These are phyloP conservation scores for Filobasidium uniguttulatum DNA, from an alignment of 1,284 basidiomycete species.

Conservation along the genomic window DNA sequence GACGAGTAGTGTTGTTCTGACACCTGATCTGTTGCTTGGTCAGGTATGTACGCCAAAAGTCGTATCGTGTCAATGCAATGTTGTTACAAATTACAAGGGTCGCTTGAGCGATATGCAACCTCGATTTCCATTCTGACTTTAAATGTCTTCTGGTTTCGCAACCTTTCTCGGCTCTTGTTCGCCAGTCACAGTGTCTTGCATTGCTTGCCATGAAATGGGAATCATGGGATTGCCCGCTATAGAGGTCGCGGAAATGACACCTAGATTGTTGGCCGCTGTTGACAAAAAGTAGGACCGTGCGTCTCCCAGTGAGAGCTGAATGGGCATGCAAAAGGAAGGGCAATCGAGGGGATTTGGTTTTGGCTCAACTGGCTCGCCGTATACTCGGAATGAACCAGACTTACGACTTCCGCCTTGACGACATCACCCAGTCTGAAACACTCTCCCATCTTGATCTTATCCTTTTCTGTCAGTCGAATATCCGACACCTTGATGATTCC, in stretches of 20 bases:
- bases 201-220: conserved; percentile 37
- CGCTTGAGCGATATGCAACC: too few relatives aligned
- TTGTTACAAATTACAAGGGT: too few relatives aligned
- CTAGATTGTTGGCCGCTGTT: conserved; percentile 84
- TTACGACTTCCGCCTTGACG: conserved; percentile 77
- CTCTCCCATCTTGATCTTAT: conserved; percentile 81
- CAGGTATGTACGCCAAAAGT: too few relatives aligned
- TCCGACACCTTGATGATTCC: conserved; percentile 87
- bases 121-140: too few relatives aligned
- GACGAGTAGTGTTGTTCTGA: too few relatives aligned
- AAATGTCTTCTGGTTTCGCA: conserved; percentile 33
- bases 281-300: conserved; percentile 86
- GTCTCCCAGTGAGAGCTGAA: conserved; percentile 80
- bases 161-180: conserved; percentile 35
- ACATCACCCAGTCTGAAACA: conserved; percentile 95
- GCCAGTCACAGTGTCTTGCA: conserved; percentile 36
- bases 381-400: conserved; percentile 34
- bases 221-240: conserved; percentile 35
- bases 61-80: too few relatives aligned
- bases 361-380: neutral
- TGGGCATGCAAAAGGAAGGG: neutral
- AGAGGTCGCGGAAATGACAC: conserved; percentile 40
- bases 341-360: neutral
- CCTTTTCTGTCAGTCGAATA: conserved; percentile 75
- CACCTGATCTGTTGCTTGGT: too few relatives aligned